A percentile compares a stretch with the other conserved stretches of the same genome.
Evolutionary conservation across 192 early-diverging fungal genomes (phyloP).

Genomic region (Spinellus fusiger): DNA sequence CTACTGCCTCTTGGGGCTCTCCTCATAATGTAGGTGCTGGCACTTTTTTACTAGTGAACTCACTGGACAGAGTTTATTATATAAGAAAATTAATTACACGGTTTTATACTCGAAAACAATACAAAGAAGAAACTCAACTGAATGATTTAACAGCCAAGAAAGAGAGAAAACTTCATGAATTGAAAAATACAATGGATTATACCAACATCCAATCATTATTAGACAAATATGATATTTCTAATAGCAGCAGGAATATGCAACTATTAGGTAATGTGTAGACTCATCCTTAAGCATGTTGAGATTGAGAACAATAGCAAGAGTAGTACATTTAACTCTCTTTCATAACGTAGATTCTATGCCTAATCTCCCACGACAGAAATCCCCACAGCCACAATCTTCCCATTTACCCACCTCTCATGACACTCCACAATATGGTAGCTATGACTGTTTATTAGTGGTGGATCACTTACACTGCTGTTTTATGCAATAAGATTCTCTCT

Average conservation of each 20-base stretch:
- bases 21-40: background rate
- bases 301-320: no score
- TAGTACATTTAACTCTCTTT: no score
- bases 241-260: background rate
- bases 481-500: background rate
- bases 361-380: background rate
- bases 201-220: constrained; percentile 82
- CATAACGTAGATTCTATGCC: no score
- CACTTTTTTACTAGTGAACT: background rate
- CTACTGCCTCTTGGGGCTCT: background rate
- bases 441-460: background rate
- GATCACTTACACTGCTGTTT: background rate
- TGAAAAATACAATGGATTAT: constrained; percentile 92
- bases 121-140: constrained; percentile 40
- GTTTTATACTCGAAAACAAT: constrained; percentile 38
- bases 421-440: background rate
- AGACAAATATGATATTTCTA: constrained; percentile 66
- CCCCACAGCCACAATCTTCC: background rate
- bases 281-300: background rate
- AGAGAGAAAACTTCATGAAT: constrained; percentile 75
- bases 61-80: constrained; percentile 11
- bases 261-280: background rate
- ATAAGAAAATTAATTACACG: constrained; percentile 34
- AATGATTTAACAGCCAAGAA: constrained; percentile 40
- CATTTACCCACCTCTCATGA: background rate